Conservation (phyloP, 2,329 filamentous ascomycete genomes). For the Fusarium globosum region DNA sequence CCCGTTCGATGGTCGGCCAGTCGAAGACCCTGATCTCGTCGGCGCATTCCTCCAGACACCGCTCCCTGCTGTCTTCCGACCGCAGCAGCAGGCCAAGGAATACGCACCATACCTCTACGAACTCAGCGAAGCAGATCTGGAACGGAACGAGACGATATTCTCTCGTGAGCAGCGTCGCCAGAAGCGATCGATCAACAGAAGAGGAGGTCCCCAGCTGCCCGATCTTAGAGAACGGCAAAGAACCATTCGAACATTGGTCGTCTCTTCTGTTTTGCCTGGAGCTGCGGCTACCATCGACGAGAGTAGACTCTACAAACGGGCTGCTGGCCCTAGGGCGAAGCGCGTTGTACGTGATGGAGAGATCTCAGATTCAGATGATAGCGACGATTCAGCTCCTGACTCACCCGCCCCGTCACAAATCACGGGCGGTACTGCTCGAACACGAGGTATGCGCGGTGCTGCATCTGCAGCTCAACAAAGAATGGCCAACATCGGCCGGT, state of each 20-base stretch:
- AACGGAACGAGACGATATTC: constrained; percentile 91
- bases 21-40: constrained; percentile 91
- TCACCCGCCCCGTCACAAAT: constrained; percentile 84
- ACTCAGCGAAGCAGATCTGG: constrained; percentile 88
- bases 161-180: constrained; percentile 93
- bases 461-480: constrained; percentile 87
- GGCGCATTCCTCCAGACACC: constrained; percentile 88
- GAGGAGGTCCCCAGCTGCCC: constrained; percentile 92
- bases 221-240: constrained; percentile 95
- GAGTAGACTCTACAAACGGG: constrained; percentile 86
- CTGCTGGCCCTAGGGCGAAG: constrained; percentile 69
- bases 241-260: constrained; percentile 90
- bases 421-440: constrained; percentile 81
- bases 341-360: constrained; percentile 72
- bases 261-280: constrained; percentile 92
- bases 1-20: constrained; percentile 91
- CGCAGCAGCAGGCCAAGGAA: constrained; percentile 92
- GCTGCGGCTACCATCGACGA: constrained; percentile 84
- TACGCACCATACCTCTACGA: constrained; percentile 95
- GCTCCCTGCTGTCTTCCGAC: constrained; percentile 83
- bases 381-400: constrained; percentile 86
- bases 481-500: constrained; percentile 84
- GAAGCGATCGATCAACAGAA: constrained; percentile 93
- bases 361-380: constrained; percentile 88
- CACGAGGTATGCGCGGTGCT: constrained; percentile 88